A percentile compares a stretch with the other conserved stretches of the same genome.
Conservation (phyloP, 352 stramenopile species). For the Globisporangium polare region DNA sequence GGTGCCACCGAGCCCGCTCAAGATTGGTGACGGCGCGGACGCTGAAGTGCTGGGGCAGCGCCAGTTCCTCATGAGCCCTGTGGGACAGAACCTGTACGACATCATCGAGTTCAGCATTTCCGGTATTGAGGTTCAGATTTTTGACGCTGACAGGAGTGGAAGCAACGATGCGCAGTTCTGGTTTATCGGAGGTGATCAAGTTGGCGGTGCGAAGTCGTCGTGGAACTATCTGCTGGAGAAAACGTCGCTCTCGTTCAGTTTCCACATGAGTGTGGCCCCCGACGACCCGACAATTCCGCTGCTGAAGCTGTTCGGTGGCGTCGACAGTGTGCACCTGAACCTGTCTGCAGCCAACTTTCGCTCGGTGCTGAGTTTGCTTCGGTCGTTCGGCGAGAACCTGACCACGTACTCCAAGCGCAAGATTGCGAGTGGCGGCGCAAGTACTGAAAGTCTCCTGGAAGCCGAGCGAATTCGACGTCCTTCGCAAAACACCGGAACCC, state of each 20-base stretch:
- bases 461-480: not conserved
- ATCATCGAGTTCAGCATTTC: constrained; percentile 73
- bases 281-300: constrained; percentile 77
- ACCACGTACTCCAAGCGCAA: constrained; percentile 37
- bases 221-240: constrained; percentile 72
- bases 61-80: constrained; percentile 15
- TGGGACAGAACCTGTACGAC: constrained; percentile 65
- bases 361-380: constrained; percentile 51
- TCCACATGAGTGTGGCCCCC: constrained; percentile 73
- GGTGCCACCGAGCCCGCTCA: constrained; percentile 13
- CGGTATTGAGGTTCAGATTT: constrained; percentile 72
- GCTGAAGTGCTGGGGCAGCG: constrained; percentile 4
- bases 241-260: constrained; percentile 65
- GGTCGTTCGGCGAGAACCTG: constrained; percentile 73
- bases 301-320: constrained; percentile 66
- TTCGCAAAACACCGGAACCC: not conserved
- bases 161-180: constrained; percentile 12
- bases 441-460: not conserved
- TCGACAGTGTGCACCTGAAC: constrained; percentile 70
- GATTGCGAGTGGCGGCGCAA: constrained; percentile 10
- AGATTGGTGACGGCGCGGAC: not conserved
- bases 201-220: constrained; percentile 10
- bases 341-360: constrained; percentile 61
- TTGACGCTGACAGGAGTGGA: constrained; percentile 18
- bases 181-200: constrained; percentile 12